Evolutionary conservation across 371 early-diverging fungal genomes (phyloP).

Genomic region (Apophysomyces sp.): DNA sequence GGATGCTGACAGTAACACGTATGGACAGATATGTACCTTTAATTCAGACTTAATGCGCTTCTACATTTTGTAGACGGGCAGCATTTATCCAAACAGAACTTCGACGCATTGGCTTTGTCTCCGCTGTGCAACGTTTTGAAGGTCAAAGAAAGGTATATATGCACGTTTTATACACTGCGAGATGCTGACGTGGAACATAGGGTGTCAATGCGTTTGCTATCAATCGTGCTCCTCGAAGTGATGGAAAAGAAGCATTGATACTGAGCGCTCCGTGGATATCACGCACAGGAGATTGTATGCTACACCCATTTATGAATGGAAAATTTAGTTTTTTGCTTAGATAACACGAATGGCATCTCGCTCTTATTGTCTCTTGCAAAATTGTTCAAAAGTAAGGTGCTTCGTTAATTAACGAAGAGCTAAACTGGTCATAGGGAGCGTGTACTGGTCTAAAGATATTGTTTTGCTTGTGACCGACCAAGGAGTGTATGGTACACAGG

Average conservation of each 20-base stretch:
- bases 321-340: slow-evolving; percentile 35
- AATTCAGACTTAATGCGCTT: not conserved
- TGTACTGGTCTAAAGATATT: slow-evolving; percentile 92
- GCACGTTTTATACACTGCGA: slow-evolving; percentile 10
- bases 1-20: slow-evolving; percentile 24
- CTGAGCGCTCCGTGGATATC: slow-evolving; percentile 81
- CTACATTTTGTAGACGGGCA: slow-evolving; percentile 44
- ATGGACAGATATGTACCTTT: not conserved
- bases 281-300: slow-evolving; percentile 45
- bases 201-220: slow-evolving; percentile 87
- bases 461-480: slow-evolving; percentile 84
- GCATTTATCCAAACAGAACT: slow-evolving; percentile 53
- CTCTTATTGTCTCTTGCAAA: slow-evolving; percentile 74
- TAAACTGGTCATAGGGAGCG: slow-evolving; percentile 44
- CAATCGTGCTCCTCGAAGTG: slow-evolving; percentile 81
- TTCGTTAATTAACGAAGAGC: not conserved
- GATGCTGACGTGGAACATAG: slow-evolving; percentile 19
- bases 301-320: too few species aligned
- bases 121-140: slow-evolving; percentile 59
- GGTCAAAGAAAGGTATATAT: slow-evolving; percentile 20
- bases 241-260: slow-evolving; percentile 89
- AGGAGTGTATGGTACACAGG: slow-evolving; percentile 72
- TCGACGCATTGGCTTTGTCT: slow-evolving; percentile 52
- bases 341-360: slow-evolving; percentile 77
- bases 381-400: slow-evolving; percentile 65